phyloP scores from a whole-genome alignment of 148 eudicot species.

The Vaccinium corymbosum region DNA sequence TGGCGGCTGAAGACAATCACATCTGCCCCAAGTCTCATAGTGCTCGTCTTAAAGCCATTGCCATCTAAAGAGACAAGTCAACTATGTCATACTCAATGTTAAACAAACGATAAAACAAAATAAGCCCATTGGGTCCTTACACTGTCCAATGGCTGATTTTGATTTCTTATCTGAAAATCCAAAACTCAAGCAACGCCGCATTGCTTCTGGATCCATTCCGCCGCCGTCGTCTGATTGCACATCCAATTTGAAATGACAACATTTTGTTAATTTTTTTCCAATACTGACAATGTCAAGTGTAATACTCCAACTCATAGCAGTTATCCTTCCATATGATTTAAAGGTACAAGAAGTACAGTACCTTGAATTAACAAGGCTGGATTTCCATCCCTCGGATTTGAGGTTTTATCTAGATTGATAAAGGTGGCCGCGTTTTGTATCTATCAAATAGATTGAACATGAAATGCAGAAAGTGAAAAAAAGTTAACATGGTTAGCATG shows the following conservation, averaged over 20 bases:
- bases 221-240: constrained; percentile 77
- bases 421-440: constrained; percentile 84
- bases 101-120: background rate
- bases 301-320: constrained; percentile 11
- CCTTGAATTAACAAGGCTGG: constrained; percentile 83
- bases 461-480: constrained; percentile 11
- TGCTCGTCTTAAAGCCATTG: constrained; percentile 97
- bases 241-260: constrained; percentile 25
- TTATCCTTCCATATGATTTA: constrained; percentile 5
- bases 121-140: constrained; percentile 35
- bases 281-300: background rate
- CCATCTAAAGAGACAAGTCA: constrained; percentile 72
- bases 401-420: constrained; percentile 67
- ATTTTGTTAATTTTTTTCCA: background rate
- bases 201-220: constrained; percentile 89
- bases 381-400: constrained; percentile 76
- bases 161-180: constrained; percentile 92
- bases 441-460: constrained; percentile 43
- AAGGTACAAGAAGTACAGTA: constrained; percentile 19
- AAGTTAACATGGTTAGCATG: background rate
- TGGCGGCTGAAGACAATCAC: constrained; percentile 84
- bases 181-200: constrained; percentile 87
- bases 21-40: constrained; percentile 99
- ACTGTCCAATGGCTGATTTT: constrained; percentile 73
- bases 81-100: constrained; percentile 14